These are phyloP conservation scores for Verticillium longisporum DNA, from an alignment of 2,329 filamentous ascomycete species.

Conservation along the genomic window DNA sequence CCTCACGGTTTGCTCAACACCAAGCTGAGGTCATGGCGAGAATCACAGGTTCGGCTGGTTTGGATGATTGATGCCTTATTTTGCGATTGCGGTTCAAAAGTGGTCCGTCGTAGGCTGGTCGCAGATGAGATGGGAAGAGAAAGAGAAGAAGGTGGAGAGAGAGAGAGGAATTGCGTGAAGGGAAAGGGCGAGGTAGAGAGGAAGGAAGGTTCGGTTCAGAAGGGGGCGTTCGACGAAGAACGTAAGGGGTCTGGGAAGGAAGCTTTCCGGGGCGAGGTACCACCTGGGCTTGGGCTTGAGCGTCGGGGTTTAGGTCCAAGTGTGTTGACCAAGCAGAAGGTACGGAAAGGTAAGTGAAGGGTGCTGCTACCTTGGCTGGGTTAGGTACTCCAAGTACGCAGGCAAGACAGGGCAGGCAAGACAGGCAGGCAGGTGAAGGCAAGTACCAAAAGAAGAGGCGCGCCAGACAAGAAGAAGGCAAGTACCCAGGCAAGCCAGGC, in stretches of 20 bases:
- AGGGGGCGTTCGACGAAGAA: background rate
- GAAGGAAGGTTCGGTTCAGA: background rate
- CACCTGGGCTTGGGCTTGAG: background rate
- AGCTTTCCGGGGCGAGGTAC: background rate
- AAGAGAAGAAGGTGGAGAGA: conserved; percentile 1
- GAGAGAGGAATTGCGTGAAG: conserved; percentile 1
- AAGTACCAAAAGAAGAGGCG: no score
- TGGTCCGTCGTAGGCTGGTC: background rate
- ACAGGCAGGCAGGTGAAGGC: background rate
- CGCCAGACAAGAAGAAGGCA: no score
- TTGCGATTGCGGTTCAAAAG: conserved; percentile 1
- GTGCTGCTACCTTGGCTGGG: background rate
- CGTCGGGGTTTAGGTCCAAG: background rate
- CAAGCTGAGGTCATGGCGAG: background rate
- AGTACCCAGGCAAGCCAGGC: no score
- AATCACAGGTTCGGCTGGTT: background rate
- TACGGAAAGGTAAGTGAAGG: background rate
- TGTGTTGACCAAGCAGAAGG: background rate
- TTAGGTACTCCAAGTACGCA: background rate
- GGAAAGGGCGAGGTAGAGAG: background rate
- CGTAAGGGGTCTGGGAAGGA: background rate
- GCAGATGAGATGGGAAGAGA: conserved; percentile 3
- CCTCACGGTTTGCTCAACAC: background rate
- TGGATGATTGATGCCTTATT: background rate
- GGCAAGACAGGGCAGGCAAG: background rate